Conservation (phyloP, 169 alveolate species). For the Eimeria maxima region DNA sequence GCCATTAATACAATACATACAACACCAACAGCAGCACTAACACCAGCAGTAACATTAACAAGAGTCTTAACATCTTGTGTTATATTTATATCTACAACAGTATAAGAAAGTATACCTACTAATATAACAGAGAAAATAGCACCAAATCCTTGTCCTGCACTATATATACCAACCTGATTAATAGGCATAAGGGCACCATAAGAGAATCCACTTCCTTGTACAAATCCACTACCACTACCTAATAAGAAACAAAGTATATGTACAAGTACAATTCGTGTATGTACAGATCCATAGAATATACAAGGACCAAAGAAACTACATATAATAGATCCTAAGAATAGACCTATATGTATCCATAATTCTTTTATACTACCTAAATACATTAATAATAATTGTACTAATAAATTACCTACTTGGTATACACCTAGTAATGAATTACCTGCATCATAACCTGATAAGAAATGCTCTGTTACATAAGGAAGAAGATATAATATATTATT, state of each 20-base stretch:
- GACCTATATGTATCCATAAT: not conserved
- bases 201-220: constrained; percentile 77
- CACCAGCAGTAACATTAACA: not conserved
- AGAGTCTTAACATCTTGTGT: not conserved
- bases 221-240: constrained; percentile 49
- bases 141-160: constrained; percentile 35
- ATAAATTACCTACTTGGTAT: constrained; percentile 40
- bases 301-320: constrained; percentile 3
- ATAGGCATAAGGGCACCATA: constrained; percentile 27
- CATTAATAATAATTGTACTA: constrained; percentile 7
- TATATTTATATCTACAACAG: not conserved
- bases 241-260: constrained; percentile 47
- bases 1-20: not conserved
- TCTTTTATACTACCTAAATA: not conserved
- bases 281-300: not conserved
- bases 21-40: not conserved
- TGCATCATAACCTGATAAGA: constrained; percentile 35
- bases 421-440: constrained; percentile 67
- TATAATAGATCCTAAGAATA: not conserved
- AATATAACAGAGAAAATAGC: not conserved
- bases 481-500: constrained; percentile 24
- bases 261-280: constrained; percentile 21
- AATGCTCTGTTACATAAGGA: constrained; percentile 67
- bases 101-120: not conserved
- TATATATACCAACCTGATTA: constrained; percentile 39